These are phyloP conservation scores for Puccinia coronata DNA, from an alignment of 1,284 basidiomycete species.

Conservation along the genomic window DNA sequence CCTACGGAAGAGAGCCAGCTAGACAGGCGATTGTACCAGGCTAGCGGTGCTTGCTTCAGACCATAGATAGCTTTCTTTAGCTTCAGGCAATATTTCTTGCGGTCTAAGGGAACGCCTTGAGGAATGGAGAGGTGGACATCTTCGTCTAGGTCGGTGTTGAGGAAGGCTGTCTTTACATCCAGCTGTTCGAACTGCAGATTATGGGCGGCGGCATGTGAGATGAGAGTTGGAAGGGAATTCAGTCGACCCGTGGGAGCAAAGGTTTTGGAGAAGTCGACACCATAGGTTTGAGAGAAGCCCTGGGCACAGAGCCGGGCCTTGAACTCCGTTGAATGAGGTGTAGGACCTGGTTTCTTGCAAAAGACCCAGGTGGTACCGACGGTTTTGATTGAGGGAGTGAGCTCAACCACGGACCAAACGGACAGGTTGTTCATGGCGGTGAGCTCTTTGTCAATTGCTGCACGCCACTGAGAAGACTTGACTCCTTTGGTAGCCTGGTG, in stretches of 20 bases:
- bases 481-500: not conserved
- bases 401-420: not conserved
- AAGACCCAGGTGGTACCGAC: not conserved
- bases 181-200: not conserved
- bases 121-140: not conserved
- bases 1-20: not conserved
- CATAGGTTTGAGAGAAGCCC: not conserved
- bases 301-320: constrained; percentile 1
- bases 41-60: constrained; percentile 7
- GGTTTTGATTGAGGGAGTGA: not conserved
- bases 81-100: not conserved
- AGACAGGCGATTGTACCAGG: not conserved
- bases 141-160: not conserved
- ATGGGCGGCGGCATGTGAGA: not conserved
- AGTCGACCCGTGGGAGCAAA: not conserved
- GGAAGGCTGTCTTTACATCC: constrained; percentile 9
- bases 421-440: not conserved
- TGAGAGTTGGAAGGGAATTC: not conserved
- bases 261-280: not conserved
- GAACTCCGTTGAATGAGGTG: not conserved
- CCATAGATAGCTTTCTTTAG: constrained; percentile 25
- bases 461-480: not conserved
- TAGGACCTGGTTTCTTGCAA: not conserved
- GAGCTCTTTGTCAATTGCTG: not conserved
- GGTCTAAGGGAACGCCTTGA: constrained; percentile 2